These are phyloP conservation scores for Phytophthora megakarya DNA, from an alignment of 352 stramenopile genomes.

Conservation along the genomic window DNA sequence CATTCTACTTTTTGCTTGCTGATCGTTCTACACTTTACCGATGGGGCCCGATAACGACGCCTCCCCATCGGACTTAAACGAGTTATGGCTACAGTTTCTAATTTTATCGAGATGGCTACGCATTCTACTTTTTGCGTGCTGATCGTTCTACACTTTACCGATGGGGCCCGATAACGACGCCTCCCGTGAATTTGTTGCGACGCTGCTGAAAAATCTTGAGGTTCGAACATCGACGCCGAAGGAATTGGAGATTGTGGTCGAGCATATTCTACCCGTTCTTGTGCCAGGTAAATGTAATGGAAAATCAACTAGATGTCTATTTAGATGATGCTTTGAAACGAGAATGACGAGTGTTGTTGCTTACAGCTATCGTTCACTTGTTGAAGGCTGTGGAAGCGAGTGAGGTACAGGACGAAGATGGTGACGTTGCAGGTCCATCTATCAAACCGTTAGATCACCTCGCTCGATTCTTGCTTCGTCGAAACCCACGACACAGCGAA, in stretches of 20 bases:
- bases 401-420: constrained; percentile 43
- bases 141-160: not conserved
- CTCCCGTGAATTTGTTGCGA: constrained; percentile 47
- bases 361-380: constrained; percentile 55
- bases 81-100: not conserved
- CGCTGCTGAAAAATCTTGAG: constrained; percentile 44
- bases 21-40: not conserved
- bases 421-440: constrained; percentile 37
- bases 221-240: constrained; percentile 30
- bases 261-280: constrained; percentile 61
- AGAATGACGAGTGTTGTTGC: not conserved
- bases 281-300: constrained; percentile 48
- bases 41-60: too few relatives aligned
- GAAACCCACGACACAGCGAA: constrained; percentile 62
- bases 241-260: constrained; percentile 56
- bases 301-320: not conserved
- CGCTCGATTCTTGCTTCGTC: constrained; percentile 64
- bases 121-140: not conserved
- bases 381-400: constrained; percentile 55
- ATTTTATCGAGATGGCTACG: constrained; percentile 3
- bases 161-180: too few relatives aligned
- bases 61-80: constrained; percentile 9
- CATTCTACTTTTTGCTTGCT: not conserved
- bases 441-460: constrained; percentile 72
- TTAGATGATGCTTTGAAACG: not conserved